Conservation (phyloP, 495 filamentous ascomycete genomes). For the Hapsidospora chrysogenum region DNA sequence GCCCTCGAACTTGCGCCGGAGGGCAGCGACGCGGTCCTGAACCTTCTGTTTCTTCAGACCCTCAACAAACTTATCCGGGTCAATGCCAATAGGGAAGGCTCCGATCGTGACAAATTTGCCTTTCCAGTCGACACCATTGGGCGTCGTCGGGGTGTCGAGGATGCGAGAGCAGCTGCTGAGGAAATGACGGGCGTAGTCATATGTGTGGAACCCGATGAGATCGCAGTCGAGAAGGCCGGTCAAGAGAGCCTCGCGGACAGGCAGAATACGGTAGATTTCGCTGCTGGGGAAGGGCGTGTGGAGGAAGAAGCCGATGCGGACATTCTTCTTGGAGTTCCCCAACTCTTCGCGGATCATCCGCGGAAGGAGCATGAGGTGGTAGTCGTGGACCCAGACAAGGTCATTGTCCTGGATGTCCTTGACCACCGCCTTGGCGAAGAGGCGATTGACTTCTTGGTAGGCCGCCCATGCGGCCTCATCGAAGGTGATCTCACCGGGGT, state of each 20-base stretch:
- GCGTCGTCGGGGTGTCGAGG: slow-evolving; percentile 61
- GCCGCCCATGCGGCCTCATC: slow-evolving; percentile 76
- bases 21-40: slow-evolving; percentile 54
- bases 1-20: slow-evolving; percentile 70
- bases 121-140: slow-evolving; percentile 64
- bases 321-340: slow-evolving; percentile 48
- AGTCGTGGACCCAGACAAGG: slow-evolving; percentile 92
- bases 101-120: slow-evolving; percentile 58
- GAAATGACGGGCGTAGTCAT: slow-evolving; percentile 86
- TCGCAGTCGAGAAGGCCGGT: slow-evolving; percentile 70
- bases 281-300: slow-evolving; percentile 89
- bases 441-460: slow-evolving; percentile 68
- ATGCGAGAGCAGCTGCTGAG: slow-evolving; percentile 70
- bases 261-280: slow-evolving; percentile 82
- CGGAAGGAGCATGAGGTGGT: slow-evolving; percentile 86
- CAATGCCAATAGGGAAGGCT: slow-evolving; percentile 87
- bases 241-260: slow-evolving; percentile 69
- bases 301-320: slow-evolving; percentile 88
- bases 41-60: slow-evolving; percentile 68
- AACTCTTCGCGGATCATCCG: slow-evolving; percentile 66
- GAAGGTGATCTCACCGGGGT: slow-evolving; percentile 83
- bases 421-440: slow-evolving; percentile 68
- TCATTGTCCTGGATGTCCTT: slow-evolving; percentile 60
- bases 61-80: slow-evolving; percentile 87
- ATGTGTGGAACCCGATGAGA: slow-evolving; percentile 86